Conservation (phyloP, 139 green algal species). For the Zygnema cylindricum region DNA sequence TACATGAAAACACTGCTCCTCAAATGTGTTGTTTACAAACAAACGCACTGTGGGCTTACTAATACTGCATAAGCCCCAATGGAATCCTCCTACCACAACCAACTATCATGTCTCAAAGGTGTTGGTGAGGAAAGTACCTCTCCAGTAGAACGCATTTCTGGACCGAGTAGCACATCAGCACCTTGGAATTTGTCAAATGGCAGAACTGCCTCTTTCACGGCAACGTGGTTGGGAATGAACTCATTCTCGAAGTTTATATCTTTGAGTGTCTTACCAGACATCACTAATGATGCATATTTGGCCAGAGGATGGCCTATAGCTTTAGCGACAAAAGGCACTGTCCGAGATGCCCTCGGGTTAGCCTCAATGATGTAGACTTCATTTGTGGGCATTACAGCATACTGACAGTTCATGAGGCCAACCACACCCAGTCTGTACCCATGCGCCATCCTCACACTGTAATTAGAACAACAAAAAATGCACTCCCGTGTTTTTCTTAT, state of each 20-base stretch:
- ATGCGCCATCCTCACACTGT: too few relatives aligned
- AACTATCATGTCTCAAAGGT: too few relatives aligned
- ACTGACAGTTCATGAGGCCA: conserved; percentile 99
- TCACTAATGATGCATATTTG: conserved; percentile 94
- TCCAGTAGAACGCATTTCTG: conserved; percentile 97
- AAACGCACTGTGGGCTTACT: too few relatives aligned
- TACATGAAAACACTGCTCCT: too few relatives aligned
- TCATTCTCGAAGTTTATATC: conserved; percentile 90
- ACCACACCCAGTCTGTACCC: conserved; percentile 88
- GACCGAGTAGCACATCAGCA: conserved; percentile 94
- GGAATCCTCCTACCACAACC: too few relatives aligned
- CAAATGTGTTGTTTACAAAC: too few relatives aligned
- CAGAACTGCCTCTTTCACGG: conserved; percentile 98
- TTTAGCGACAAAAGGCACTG: conserved; percentile 98
- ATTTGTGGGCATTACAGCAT: conserved; percentile 84
- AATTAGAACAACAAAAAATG: too few relatives aligned
- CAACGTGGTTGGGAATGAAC: conserved; percentile 84
- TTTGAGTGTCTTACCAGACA: conserved; percentile 85
- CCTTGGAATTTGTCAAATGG: conserved; percentile 99
- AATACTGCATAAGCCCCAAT: too few relatives aligned
- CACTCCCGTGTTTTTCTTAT: too few relatives aligned
- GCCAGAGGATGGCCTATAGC: conserved; percentile 95
- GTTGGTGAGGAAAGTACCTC: too few relatives aligned
- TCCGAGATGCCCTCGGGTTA: conserved; percentile 94
- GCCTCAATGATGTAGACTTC: conserved; percentile 98